Conservation (phyloP, 768 basidiomycete genomes). For the Solioccasus polychromus region DNA sequence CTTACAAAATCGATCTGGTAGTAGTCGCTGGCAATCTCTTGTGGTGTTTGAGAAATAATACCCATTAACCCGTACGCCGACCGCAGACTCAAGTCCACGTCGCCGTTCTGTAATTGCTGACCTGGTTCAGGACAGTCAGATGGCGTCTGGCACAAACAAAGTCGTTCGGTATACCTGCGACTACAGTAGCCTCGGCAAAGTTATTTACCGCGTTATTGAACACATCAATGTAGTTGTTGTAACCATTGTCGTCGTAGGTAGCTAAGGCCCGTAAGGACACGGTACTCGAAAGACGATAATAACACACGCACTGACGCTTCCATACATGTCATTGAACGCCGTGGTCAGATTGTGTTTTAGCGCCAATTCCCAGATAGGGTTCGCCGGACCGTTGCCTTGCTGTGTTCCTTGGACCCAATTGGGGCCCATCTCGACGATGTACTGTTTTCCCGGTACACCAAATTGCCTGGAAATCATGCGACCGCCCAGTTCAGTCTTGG, state of each 20-base stretch:
- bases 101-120: slow-evolving; percentile 9
- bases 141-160: slow-evolving; percentile 45
- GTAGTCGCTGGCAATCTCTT: slow-evolving; percentile 56
- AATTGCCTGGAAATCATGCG: slow-evolving; percentile 50
- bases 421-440: slow-evolving; percentile 54
- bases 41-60: slow-evolving; percentile 40
- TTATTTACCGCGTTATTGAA: slow-evolving; percentile 40
- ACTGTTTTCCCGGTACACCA: slow-evolving; percentile 35
- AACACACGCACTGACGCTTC: slow-evolving; percentile 41
- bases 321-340: slow-evolving; percentile 42
- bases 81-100: slow-evolving; percentile 53
- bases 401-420: slow-evolving; percentile 63
- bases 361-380: slow-evolving; percentile 59
- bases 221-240: slow-evolving; percentile 45
- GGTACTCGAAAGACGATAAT: background rate
- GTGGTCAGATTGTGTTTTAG: slow-evolving; percentile 52
- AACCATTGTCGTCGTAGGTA: slow-evolving; percentile 53
- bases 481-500: slow-evolving; percentile 56
- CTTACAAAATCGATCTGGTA: slow-evolving; percentile 43
- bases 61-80: slow-evolving; percentile 54
- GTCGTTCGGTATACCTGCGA: slow-evolving; percentile 38
- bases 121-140: slow-evolving; percentile 15
- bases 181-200: slow-evolving; percentile 39
- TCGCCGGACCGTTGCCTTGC: slow-evolving; percentile 44
- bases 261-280: slow-evolving; percentile 31